A percentile compares a stretch with the other conserved stretches of the same genome.
Conservation (phyloP, 805 yeast species). For the Metschnikowia koreensis region DNA sequence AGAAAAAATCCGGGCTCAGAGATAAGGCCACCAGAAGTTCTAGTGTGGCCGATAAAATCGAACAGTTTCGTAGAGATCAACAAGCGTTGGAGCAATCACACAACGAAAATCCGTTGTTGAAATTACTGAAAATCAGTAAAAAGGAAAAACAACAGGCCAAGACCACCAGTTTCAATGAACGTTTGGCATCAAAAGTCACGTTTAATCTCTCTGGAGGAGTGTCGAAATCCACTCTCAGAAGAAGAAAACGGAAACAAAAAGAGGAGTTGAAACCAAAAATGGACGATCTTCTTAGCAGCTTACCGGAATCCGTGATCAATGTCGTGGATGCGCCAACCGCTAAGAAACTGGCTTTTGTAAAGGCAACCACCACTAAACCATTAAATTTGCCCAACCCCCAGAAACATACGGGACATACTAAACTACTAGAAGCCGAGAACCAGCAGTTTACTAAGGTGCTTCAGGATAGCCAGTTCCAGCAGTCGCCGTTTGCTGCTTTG, state of each 20-base stretch:
- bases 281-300: slow-evolving; percentile 56
- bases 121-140: slow-evolving; percentile 51
- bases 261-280: slow-evolving; percentile 67
- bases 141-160: slow-evolving; percentile 48
- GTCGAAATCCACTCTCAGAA: slow-evolving; percentile 63
- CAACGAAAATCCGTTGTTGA: slow-evolving; percentile 50
- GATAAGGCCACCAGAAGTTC: slow-evolving; percentile 28
- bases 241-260: slow-evolving; percentile 58
- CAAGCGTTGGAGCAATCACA: slow-evolving; percentile 14
- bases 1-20: slow-evolving; percentile 37
- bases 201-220: slow-evolving; percentile 44
- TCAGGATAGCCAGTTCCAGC: slow-evolving; percentile 51
- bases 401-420: slow-evolving; percentile 37
- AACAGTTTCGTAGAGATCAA: slow-evolving; percentile 24
- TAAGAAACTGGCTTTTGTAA: slow-evolving; percentile 20
- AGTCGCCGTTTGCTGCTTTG: slow-evolving; percentile 63
- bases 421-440: slow-evolving; percentile 57
- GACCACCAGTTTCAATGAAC: slow-evolving; percentile 35
- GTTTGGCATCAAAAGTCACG: slow-evolving; percentile 26
- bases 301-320: slow-evolving; percentile 35
- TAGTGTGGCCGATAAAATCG: slow-evolving; percentile 25
- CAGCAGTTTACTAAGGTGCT: slow-evolving; percentile 58
- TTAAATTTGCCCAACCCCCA: slow-evolving; percentile 53
- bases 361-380: slow-evolving; percentile 21
- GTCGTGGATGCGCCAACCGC: slow-evolving; percentile 11